These are phyloP conservation scores for Hypoxylon intermedium DNA, from an alignment of 495 filamentous ascomycete genomes.

Conservation along the genomic window DNA sequence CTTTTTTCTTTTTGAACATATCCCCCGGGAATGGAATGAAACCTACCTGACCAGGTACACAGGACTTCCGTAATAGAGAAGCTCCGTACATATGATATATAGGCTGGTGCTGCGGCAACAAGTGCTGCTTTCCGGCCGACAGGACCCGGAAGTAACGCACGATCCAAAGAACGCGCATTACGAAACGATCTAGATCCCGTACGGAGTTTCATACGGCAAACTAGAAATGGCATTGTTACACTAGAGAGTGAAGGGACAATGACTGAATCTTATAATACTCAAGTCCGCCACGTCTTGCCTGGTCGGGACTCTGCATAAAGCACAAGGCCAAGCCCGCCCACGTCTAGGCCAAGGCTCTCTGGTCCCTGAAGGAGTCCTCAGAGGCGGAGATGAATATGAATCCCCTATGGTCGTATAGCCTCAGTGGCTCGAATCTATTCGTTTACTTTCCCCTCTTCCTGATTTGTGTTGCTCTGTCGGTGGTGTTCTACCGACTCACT, in stretches of 20 bases:
- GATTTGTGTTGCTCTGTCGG: neutral
- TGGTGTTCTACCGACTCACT: constrained; percentile 48
- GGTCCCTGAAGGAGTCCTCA: neutral
- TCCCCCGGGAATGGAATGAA: too few relatives aligned
- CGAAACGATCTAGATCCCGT: neutral
- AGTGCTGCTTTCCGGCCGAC: too few relatives aligned
- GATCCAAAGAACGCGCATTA: neutral
- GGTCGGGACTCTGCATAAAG: neutral
- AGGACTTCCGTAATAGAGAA: too few relatives aligned
- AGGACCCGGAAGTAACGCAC: too few relatives aligned
- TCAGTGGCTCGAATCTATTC: constrained; percentile 4
- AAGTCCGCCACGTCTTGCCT: too few relatives aligned
- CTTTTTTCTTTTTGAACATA: too few relatives aligned
- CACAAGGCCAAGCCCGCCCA: neutral
- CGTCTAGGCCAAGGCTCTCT: neutral
- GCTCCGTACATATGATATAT: too few relatives aligned
- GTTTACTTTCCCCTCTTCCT: neutral
- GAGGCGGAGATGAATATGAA: constrained; percentile 11
- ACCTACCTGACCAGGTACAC: too few relatives aligned
- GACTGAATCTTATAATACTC: too few relatives aligned
- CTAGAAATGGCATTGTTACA: too few relatives aligned
- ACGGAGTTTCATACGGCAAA: neutral
- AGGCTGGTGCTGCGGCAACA: too few relatives aligned
- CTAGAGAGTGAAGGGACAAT: too few relatives aligned
- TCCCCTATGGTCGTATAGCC: constrained; percentile 14